Evolutionary conservation across 352 stramenopile species (phyloP).

Genomic region (Aphanomyces invadans): DNA sequence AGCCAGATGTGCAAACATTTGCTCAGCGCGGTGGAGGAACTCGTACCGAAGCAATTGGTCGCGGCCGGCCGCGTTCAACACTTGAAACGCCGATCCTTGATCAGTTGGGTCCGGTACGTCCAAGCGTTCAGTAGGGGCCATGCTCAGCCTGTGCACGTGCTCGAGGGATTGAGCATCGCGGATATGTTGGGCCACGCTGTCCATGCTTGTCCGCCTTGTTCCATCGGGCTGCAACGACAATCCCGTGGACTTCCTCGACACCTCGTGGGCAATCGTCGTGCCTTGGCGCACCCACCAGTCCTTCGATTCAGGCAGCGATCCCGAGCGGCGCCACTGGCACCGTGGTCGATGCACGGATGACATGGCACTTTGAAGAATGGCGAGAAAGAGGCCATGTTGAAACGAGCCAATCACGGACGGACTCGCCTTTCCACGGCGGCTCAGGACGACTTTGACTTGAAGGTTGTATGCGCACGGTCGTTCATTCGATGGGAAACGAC

Average conservation of each 20-base stretch:
- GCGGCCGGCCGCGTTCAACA: background rate
- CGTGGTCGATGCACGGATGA: background rate
- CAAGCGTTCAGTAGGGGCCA: background rate
- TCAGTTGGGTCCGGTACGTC: background rate
- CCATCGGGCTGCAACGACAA: background rate
- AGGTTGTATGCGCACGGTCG: no score
- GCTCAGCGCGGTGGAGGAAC: background rate
- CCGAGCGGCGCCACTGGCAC: background rate
- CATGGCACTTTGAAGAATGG: background rate
- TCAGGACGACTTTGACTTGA: no score
- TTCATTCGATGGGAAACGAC: no score
- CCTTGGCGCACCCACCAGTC: background rate
- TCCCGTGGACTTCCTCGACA: background rate
- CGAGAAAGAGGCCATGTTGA: background rate
- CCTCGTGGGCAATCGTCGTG: background rate
- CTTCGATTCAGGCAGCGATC: slow-evolving; percentile 6
- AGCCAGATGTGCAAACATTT: background rate
- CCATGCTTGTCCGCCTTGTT: background rate
- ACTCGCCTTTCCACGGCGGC: background rate
- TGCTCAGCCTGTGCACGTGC: background rate
- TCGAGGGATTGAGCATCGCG: background rate
- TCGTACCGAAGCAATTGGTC: background rate
- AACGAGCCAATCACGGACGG: background rate
- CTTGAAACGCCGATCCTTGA: background rate
- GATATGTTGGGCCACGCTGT: background rate